These are phyloP conservation scores for Daldinia grandis DNA, from an alignment of 495 filamentous ascomycete genomes.

Conservation along the genomic window DNA sequence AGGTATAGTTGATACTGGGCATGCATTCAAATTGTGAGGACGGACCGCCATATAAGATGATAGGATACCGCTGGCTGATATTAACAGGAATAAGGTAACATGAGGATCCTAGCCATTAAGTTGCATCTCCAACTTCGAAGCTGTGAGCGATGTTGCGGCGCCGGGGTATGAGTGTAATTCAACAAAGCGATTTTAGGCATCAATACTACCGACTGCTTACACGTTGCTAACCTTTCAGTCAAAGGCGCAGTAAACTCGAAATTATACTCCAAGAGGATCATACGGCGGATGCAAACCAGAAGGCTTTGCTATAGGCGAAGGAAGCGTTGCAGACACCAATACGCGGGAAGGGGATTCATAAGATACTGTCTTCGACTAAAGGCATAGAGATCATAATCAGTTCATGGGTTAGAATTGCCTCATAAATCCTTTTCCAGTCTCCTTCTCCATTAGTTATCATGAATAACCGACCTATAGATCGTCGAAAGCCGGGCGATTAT, in stretches of 20 bases:
- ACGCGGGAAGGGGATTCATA: conserved; percentile 6
- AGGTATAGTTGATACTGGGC: conserved; percentile 9
- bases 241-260: background rate
- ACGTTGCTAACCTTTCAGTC: background rate
- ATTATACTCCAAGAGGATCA: conserved; percentile 32
- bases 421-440: conserved; percentile 18
- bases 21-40: conserved; percentile 10
- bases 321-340: conserved; percentile 14
- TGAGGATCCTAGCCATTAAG: conserved; percentile 5
- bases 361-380: background rate
- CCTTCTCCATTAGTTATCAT: conserved; percentile 9
- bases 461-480: background rate
- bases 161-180: conserved; percentile 24
- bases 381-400: background rate
- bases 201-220: conserved; percentile 18
- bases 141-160: conserved; percentile 10
- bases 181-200: conserved; percentile 31
- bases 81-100: conserved; percentile 10
- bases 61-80: conserved; percentile 26
- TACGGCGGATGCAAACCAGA: conserved; percentile 14
- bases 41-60: conserved; percentile 10
- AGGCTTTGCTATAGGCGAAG: conserved; percentile 12
- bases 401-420: conserved; percentile 14
- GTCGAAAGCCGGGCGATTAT: conserved; percentile 12
- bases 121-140: conserved; percentile 12